Conservation (phyloP, 192 early-diverging fungal genomes). For the Kickxella alabastrina region DNA sequence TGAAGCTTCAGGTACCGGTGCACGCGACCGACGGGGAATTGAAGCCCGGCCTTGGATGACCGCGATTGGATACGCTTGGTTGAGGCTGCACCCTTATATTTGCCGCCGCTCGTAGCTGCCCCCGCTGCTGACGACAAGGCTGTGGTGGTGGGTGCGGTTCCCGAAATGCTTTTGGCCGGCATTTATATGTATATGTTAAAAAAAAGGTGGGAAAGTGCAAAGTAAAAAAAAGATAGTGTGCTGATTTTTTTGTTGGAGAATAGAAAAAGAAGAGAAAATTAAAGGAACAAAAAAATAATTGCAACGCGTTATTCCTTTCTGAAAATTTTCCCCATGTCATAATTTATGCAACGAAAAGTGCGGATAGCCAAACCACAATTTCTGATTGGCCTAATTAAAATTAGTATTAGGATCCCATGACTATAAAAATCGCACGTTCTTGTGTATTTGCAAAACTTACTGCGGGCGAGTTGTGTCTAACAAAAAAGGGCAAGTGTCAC, state of each 20-base stretch:
- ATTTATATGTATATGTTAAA: background rate
- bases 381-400: no score
- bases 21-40: constrained; percentile 94
- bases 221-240: constrained; percentile 4
- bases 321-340: background rate
- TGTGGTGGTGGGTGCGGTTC: no score
- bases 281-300: background rate
- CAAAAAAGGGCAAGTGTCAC: no score
- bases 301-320: background rate
- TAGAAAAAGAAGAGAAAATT: background rate
- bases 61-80: constrained; percentile 50
- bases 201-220: background rate
- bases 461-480: no score
- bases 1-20: constrained; percentile 86
- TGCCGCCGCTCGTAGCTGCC: constrained; percentile 40
- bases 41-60: constrained; percentile 50
- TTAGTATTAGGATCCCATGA: no score
- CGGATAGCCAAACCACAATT: no score
- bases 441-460: no score
- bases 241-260: no score
- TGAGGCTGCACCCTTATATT: constrained; percentile 36
- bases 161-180: constrained; percentile 49
- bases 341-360: no score
- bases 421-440: no score
- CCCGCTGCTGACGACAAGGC: no score